Evolutionary conservation across 164 flowering plant species (phyloP).

Genomic region (Taxillus chinensis): DNA sequence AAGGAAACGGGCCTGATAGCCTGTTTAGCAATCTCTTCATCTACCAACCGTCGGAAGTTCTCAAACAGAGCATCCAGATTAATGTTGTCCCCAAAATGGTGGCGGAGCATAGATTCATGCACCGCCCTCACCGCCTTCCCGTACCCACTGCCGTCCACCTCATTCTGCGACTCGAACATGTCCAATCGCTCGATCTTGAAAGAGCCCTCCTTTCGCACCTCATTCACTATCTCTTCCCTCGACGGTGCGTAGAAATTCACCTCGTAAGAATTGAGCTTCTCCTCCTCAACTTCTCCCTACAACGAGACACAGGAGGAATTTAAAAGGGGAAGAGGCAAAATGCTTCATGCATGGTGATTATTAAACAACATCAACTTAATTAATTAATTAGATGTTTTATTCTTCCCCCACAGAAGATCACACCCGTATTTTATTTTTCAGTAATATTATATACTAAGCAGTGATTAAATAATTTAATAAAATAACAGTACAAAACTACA

Average conservation of each 20-base stretch:
- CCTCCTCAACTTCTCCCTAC: slow-evolving; percentile 59
- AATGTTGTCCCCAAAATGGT: slow-evolving; percentile 64
- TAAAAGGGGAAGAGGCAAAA: no score
- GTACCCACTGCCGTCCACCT: slow-evolving; percentile 16
- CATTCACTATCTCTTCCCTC: slow-evolving; percentile 48
- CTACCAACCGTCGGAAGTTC: slow-evolving; percentile 41
- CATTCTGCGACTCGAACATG: slow-evolving; percentile 30
- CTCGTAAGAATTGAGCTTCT: slow-evolving; percentile 52
- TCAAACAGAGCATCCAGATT: slow-evolving; percentile 48
- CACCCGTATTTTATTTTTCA: no score
- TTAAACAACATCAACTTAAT: no score
- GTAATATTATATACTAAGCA: no score
- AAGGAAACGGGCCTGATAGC: slow-evolving; percentile 45
- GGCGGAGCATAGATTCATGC: slow-evolving; percentile 57
- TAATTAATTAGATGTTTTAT: no score
- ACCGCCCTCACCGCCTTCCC: slow-evolving; percentile 70
- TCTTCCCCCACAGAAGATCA: no score
- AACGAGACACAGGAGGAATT: neutral
- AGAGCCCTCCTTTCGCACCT: slow-evolving; percentile 47
- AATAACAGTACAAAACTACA: no score
- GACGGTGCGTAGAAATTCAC: slow-evolving; percentile 75
- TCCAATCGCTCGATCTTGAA: slow-evolving; percentile 41
- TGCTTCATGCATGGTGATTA: no score
- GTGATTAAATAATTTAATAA: no score
- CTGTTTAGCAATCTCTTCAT: slow-evolving; percentile 49